Conservation (phyloP, 371 early-diverging fungal species). For the Mucor saturninus region DNA sequence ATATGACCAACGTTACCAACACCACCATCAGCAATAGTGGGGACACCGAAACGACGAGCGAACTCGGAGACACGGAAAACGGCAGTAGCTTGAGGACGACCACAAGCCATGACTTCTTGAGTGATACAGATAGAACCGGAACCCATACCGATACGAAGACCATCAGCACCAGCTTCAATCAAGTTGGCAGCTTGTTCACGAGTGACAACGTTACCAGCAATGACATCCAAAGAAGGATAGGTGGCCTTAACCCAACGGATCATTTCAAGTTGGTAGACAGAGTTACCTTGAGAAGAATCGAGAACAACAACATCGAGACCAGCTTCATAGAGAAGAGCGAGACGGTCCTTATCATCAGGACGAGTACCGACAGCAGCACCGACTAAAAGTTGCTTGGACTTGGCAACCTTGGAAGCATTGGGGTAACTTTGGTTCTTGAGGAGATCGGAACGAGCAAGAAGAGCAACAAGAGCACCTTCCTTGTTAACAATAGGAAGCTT, state of each 20-base stretch:
- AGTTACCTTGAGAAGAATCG: constrained; percentile 96
- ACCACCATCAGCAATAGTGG: constrained; percentile 97
- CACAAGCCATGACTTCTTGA: constrained; percentile 98
- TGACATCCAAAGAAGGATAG: constrained; percentile 80
- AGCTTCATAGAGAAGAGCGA: constrained; percentile 86
- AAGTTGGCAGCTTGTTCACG: constrained; percentile 92
- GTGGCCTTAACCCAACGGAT: constrained; percentile 87
- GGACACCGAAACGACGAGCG: constrained; percentile 91
- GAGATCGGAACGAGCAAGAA: constrained; percentile 92
- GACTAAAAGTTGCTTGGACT: constrained; percentile 89
- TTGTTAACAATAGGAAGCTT: constrained; percentile 95
- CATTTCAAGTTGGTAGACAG: constrained; percentile 92
- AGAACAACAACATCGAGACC: constrained; percentile 94
- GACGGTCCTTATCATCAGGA: constrained; percentile 84
- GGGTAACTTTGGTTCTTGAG: constrained; percentile 96
- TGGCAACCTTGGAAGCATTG: constrained; percentile 80
- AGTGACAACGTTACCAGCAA: constrained; percentile 97
- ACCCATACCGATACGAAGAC: constrained; percentile 96
- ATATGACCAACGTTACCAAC: constrained; percentile 96
- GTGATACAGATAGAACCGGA: constrained; percentile 97
- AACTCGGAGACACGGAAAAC: constrained; percentile 94
- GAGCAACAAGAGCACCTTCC: constrained; percentile 83
- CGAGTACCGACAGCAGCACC: constrained; percentile 96
- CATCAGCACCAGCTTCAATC: constrained; percentile 96
- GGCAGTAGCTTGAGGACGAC: constrained; percentile 97